A percentile compares a stretch with the other conserved stretches of the same genome.
Evolutionary conservation across 78 protist species (phyloP).

Genomic region (Isochrysis galbana): DNA sequence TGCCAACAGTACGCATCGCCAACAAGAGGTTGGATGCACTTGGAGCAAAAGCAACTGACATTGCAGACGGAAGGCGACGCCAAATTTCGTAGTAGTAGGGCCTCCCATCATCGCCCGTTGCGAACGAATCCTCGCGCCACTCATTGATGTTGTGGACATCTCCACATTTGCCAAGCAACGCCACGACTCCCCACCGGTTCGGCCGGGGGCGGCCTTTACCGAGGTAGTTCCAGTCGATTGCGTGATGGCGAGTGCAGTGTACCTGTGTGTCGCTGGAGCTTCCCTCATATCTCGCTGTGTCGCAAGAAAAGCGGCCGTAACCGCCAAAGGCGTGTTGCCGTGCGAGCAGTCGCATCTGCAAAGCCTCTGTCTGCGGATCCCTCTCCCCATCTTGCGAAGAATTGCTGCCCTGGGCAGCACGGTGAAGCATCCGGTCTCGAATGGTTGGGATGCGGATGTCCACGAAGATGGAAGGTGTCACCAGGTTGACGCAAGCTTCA

Average conservation of each 20-base stretch:
- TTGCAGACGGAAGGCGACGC: background rate
- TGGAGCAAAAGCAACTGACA: too few relatives aligned
- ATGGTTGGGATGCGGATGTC: slow-evolving; percentile 34
- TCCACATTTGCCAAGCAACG: too few relatives aligned
- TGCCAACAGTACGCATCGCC: background rate
- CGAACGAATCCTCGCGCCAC: slow-evolving; percentile 26
- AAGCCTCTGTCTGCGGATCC: background rate
- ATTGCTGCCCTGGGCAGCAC: background rate
- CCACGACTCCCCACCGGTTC: background rate
- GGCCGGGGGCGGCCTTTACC: slow-evolving; percentile 33
- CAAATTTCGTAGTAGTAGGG: slow-evolving; percentile 24
- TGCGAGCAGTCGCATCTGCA: slow-evolving; percentile 13
- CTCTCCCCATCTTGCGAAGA: background rate
- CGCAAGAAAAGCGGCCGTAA: background rate
- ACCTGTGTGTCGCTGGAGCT: background rate
- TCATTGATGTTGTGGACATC: background rate
- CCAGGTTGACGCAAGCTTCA: background rate
- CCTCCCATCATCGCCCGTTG: background rate
- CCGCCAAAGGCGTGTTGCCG: slow-evolving; percentile 35
- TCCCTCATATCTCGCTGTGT: background rate
- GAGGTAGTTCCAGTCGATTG: slow-evolving; percentile 42
- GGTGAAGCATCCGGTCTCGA: background rate
- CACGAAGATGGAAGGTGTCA: slow-evolving; percentile 28
- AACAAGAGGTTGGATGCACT: background rate
- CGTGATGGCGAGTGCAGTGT: slow-evolving; percentile 36